Conservation (phyloP, 148 eudicot genomes). For the Bassia scoparia region DNA sequence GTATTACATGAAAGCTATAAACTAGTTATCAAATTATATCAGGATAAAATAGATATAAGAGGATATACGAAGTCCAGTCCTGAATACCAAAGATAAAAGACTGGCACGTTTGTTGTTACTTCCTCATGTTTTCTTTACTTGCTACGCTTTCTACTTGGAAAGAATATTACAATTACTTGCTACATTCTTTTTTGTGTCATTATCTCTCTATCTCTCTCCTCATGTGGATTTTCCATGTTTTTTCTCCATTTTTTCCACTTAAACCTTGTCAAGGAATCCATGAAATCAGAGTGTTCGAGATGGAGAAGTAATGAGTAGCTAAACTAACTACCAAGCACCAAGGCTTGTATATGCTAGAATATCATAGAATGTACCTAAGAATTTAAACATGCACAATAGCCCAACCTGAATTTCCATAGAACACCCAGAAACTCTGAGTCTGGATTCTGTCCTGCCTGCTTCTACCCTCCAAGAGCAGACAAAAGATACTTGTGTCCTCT, state of each 20-base stretch:
- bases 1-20: not conserved
- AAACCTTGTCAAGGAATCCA: too few relatives aligned
- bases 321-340: not conserved
- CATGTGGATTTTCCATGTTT: too few relatives aligned
- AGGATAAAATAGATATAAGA: not conserved
- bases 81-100: too few relatives aligned
- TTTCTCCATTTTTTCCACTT: too few relatives aligned
- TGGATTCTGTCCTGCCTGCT: conserved; percentile 9
- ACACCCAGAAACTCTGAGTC: conserved; percentile 1
- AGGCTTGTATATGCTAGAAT: not conserved
- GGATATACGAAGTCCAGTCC: not conserved
- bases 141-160: too few relatives aligned
- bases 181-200: too few relatives aligned
- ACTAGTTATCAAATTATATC: not conserved
- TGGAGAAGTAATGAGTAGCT: not conserved
- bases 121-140: too few relatives aligned
- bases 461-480: conserved; percentile 35
- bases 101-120: too few relatives aligned
- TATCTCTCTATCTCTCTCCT: too few relatives aligned
- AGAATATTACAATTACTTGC: too few relatives aligned
- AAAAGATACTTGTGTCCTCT: conserved; percentile 37
- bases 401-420: conserved; percentile 31
- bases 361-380: not conserved
- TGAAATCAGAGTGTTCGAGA: too few relatives aligned
- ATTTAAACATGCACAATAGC: not conserved